Evolutionary conservation across 305 asterid species (phyloP).

Genomic region (Plantago lanceolata): DNA sequence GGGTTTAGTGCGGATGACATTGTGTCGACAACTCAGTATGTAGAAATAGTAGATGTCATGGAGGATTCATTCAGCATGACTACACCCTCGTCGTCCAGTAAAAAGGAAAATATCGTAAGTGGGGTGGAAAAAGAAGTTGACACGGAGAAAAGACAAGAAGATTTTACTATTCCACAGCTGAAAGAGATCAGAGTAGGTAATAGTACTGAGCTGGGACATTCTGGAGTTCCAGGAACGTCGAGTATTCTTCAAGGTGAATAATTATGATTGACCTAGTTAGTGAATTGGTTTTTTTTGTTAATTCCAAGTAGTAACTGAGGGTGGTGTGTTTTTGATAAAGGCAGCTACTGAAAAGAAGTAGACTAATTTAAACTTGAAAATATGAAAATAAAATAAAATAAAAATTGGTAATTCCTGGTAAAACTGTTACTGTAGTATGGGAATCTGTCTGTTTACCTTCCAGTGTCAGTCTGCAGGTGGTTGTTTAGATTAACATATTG

Average conservation of each 20-base stretch:
- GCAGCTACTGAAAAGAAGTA: too few relatives aligned
- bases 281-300: slow-evolving; percentile 4
- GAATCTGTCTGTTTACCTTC: too few relatives aligned
- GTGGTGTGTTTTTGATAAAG: too few relatives aligned
- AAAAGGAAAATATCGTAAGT: slow-evolving; percentile 36
- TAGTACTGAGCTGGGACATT: slow-evolving; percentile 33
- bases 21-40: slow-evolving; percentile 75
- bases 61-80: slow-evolving; percentile 74
- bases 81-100: slow-evolving; percentile 35
- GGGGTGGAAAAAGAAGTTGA: slow-evolving; percentile 31
- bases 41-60: slow-evolving; percentile 76
- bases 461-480: too few relatives aligned
- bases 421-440: too few relatives aligned
- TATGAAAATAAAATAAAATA: too few relatives aligned
- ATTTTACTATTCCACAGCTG: slow-evolving; percentile 35
- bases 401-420: too few relatives aligned
- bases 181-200: slow-evolving; percentile 39
- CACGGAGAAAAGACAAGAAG: slow-evolving; percentile 30
- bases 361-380: too few relatives aligned
- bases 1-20: slow-evolving; percentile 99
- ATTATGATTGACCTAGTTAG: slow-evolving; percentile 4
- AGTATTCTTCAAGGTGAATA: slow-evolving; percentile 45
- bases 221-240: slow-evolving; percentile 31
- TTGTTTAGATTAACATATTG: too few relatives aligned
- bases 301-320: background rate